These are phyloP conservation scores for Pyrus betulifolia DNA, from an alignment of 306 rosid genomes.

Conservation along the genomic window DNA sequence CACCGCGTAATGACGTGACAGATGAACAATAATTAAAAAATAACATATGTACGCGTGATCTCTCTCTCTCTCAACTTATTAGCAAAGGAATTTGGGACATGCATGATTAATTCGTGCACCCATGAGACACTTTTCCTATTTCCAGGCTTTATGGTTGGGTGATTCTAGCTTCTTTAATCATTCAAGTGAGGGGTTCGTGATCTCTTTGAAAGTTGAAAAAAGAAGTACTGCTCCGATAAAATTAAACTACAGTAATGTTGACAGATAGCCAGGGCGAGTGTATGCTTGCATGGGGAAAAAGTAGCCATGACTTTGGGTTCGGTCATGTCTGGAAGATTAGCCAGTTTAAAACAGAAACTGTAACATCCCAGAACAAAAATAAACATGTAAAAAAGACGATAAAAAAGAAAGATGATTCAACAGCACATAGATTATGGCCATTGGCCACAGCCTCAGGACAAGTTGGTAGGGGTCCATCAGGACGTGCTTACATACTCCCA, in stretches of 20 bases:
- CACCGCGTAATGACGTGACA: no score
- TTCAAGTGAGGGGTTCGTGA: not conserved
- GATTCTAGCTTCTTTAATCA: no score
- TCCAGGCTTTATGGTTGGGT: no score
- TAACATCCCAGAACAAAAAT: not conserved
- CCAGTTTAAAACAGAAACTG: not conserved
- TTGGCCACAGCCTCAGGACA: not conserved
- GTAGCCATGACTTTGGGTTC: not conserved
- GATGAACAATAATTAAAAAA: no score
- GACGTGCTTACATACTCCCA: constrained; percentile 38
- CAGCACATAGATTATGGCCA: not conserved
- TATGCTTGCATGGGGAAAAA: not conserved
- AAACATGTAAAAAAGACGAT: not conserved
- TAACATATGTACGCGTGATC: not conserved
- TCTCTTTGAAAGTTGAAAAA: not conserved
- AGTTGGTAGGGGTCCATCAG: constrained; percentile 36
- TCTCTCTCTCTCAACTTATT: not conserved
- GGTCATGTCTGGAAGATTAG: not conserved
- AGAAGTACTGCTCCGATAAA: no score
- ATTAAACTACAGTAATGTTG: not conserved
- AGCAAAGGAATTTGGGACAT: not conserved
- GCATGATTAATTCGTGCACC: not conserved
- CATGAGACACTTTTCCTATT: not conserved
- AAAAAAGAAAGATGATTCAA: not conserved
- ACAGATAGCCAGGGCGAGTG: not conserved